These are phyloP conservation scores for Cardamine occulta DNA, from an alignment of 345 rosid genomes.

Conservation along the genomic window DNA sequence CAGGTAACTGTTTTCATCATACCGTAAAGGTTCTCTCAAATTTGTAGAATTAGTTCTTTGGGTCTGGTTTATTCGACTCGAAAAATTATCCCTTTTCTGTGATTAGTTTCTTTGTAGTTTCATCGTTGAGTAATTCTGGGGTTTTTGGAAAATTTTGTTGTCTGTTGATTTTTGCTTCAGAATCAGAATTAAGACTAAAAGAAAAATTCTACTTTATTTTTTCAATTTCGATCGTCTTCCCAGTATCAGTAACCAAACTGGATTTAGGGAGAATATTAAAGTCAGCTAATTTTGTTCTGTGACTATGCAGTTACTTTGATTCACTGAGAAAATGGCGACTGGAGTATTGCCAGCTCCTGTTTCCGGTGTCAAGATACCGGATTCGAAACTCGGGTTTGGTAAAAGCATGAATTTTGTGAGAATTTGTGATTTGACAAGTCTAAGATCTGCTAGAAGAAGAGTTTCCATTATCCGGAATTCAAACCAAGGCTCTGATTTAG, in stretches of 20 bases:
- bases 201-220: too few species aligned
- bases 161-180: slow-evolving; percentile 16
- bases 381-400: slow-evolving; percentile 61
- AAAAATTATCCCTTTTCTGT: neutral
- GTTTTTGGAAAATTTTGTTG: neutral
- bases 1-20: slow-evolving; percentile 28
- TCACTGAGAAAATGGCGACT: slow-evolving; percentile 60
- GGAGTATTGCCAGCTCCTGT: slow-evolving; percentile 74
- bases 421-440: slow-evolving; percentile 61
- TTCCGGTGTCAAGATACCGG: slow-evolving; percentile 63
- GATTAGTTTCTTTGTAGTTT: neutral
- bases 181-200: neutral
- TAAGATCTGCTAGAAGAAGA: slow-evolving; percentile 53
- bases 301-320: slow-evolving; percentile 38
- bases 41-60: slow-evolving; percentile 11
- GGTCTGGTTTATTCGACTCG: neutral
- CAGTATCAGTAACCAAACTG: neutral
- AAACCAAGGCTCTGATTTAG: slow-evolving; percentile 61
- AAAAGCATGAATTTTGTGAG: slow-evolving; percentile 68
- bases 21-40: neutral
- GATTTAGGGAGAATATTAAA: neutral
- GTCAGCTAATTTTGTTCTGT: slow-evolving; percentile 24
- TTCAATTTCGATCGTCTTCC: neutral
- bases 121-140: slow-evolving; percentile 4
- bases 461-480: slow-evolving; percentile 65